Percentiles rank a stretch among this genome's conserved stretches.
Conservation (phyloP, 2,329 filamentous ascomycete genomes). For the Aspergillus bombycis region DNA sequence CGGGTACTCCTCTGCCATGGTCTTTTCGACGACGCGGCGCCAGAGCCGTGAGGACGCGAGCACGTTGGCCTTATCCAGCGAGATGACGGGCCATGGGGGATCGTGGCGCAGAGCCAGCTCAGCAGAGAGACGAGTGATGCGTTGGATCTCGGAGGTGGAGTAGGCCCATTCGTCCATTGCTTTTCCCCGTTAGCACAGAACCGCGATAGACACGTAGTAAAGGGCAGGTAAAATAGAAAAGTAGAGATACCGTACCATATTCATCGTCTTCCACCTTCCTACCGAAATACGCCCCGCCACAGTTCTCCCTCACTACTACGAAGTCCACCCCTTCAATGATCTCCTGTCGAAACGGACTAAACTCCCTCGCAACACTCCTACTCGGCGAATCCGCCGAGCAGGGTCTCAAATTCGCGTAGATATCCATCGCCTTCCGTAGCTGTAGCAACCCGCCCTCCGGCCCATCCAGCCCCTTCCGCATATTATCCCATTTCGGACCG, state of each 20-base stretch:
- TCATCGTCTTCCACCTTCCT: slow-evolving; percentile 41
- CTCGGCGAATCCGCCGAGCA: slow-evolving; percentile 75
- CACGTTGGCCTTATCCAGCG: slow-evolving; percentile 91
- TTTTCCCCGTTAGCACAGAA: slow-evolving; percentile 9
- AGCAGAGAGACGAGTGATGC: slow-evolving; percentile 76
- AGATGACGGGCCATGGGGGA: slow-evolving; percentile 75
- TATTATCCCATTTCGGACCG: slow-evolving; percentile 87
- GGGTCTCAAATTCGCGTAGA: slow-evolving; percentile 88
- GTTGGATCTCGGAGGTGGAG: slow-evolving; percentile 76
- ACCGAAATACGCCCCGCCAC: slow-evolving; percentile 48
- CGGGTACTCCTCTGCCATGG: slow-evolving; percentile 82
- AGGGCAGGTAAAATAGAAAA: slow-evolving; percentile 57
- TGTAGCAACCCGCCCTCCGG: slow-evolving; percentile 85
- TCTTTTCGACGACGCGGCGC: slow-evolving; percentile 79
- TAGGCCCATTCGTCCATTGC: slow-evolving; percentile 82
- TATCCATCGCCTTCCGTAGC: slow-evolving; percentile 83
- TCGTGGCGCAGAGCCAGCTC: slow-evolving; percentile 73
- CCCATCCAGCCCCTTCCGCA: slow-evolving; percentile 65
- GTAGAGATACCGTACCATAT: slow-evolving; percentile 32
- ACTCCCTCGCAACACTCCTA: slow-evolving; percentile 70
- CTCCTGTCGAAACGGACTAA: slow-evolving; percentile 78
- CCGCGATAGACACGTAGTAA: background rate
- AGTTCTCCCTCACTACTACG: slow-evolving; percentile 55
- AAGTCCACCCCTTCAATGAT: slow-evolving; percentile 85
- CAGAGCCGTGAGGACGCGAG: slow-evolving; percentile 83